phyloP scores from a whole-genome alignment of 495 filamentous ascomycete genomes.

The Lasiosphaeria hispida region DNA sequence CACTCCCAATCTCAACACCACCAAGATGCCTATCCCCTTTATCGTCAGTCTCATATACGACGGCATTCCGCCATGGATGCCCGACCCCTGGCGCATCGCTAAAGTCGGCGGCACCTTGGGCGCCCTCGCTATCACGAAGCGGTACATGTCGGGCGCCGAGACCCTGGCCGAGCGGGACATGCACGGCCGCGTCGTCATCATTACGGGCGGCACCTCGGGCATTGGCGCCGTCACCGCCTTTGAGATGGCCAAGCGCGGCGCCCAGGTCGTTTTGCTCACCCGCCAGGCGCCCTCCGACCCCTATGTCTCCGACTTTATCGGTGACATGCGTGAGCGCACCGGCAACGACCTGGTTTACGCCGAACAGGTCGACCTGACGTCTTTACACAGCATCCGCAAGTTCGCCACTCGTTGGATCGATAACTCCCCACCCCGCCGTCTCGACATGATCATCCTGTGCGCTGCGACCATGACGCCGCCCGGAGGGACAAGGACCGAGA shows the following conservation, averaged over 20 bases:
- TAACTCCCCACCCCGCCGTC: constrained; percentile 83
- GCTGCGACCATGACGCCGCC: constrained; percentile 70
- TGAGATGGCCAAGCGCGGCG: constrained; percentile 76
- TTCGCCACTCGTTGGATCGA: constrained; percentile 99
- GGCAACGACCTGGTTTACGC: constrained; percentile 89
- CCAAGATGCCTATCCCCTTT: constrained; percentile 76
- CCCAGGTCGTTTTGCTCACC: constrained; percentile 87
- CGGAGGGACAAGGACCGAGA: constrained; percentile 50
- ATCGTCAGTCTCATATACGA: constrained; percentile 58
- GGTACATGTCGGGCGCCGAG: constrained; percentile 70
- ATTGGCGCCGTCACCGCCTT: constrained; percentile 76
- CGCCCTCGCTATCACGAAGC: constrained; percentile 66
- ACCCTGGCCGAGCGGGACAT: constrained; percentile 80
- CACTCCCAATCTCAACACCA: background rate
- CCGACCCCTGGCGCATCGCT: constrained; percentile 58
- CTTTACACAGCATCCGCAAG: constrained; percentile 78
- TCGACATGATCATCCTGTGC: constrained; percentile 91
- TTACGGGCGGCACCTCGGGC: constrained; percentile 93
- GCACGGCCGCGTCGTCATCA: constrained; percentile 88
- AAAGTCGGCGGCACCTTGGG: constrained; percentile 58
- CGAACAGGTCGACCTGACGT: constrained; percentile 87
- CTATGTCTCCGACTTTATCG: constrained; percentile 88
- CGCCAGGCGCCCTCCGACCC: constrained; percentile 75
- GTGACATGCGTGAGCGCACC: constrained; percentile 77
- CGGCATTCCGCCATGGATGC: constrained; percentile 64